These are phyloP conservation scores for Taphrina confusa DNA, from an alignment of 1,139 yeast genomes.

Conservation along the genomic window DNA sequence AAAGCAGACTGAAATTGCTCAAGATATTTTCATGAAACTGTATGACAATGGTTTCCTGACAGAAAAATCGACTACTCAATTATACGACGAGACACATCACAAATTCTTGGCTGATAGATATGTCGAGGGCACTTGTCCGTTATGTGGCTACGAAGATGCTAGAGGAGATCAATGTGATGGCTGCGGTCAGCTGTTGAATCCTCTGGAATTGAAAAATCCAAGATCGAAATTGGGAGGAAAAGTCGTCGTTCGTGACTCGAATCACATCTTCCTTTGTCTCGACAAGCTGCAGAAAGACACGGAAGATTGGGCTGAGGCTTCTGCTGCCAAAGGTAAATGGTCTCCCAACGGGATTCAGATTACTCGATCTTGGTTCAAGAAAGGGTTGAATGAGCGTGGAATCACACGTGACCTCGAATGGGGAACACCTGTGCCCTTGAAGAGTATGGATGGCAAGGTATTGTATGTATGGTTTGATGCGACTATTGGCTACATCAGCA, in stretches of 20 bases:
- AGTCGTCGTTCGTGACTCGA: constrained; percentile 78
- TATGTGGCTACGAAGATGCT: constrained; percentile 91
- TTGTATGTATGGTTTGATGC: constrained; percentile 99
- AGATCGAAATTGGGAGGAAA: constrained; percentile 89
- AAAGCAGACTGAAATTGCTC: constrained; percentile 91
- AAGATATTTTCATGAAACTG: constrained; percentile 79
- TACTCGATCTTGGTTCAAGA: constrained; percentile 89
- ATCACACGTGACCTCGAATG: constrained; percentile 94
- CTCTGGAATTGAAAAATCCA: constrained; percentile 89
- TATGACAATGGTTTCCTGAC: constrained; percentile 74
- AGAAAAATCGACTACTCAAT: constrained; percentile 83
- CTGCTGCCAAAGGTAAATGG: constrained; percentile 79
- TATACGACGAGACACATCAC: constrained; percentile 85
- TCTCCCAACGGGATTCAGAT: constrained; percentile 85
- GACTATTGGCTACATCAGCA: constrained; percentile 91
- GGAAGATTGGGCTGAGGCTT: constrained; percentile 67
- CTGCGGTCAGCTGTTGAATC: constrained; percentile 86
- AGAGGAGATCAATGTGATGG: constrained; percentile 99
- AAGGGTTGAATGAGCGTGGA: constrained; percentile 91
- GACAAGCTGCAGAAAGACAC: constrained; percentile 79
- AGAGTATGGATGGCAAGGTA: constrained; percentile 75
- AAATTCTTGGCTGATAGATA: constrained; percentile 94
- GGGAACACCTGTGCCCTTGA: constrained; percentile 97
- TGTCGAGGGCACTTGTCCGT: constrained; percentile 97
- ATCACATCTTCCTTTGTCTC: constrained; percentile 79